Base-by-base conservation (phyloP, 164 flowering plant species). In the Macadamia tetraphylla region DNA sequence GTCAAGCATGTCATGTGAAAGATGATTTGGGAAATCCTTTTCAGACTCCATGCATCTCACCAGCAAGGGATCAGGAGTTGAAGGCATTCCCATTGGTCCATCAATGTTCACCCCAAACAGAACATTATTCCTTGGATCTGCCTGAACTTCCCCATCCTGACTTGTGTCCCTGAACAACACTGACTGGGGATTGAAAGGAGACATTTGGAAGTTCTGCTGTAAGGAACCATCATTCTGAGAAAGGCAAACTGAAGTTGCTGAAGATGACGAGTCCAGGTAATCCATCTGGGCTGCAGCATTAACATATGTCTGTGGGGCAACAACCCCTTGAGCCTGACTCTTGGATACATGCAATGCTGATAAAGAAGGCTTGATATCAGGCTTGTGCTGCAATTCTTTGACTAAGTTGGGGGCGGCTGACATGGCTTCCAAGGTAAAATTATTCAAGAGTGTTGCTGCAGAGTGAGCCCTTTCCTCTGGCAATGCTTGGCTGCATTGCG, bases 261-360 rank as follows among this genome's bases (percentile, higher is more conserved):
- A 94, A 74, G 97, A 94, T 59, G 98, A 84, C 53, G 94, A 74
- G 63, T 92, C 98, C 80, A 94, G 70, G 77, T 83, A 88, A 75
- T 90, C 97, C 62, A 86, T 76, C 53, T 86, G 98, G 40, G 83
- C 56, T 18, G 77, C 63, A 63, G 75, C 79, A 75, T 79, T 85
- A 32, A 75, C 70, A 68, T 77, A 87, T 42, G 85, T 66, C 55
- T 85, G 95, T 11, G 82, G 79, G 30, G 77, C 67, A 61, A 81
- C 76, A 63, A 76, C 63, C 8, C 85, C 87, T 62, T 82, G 86
- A 68, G 75, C 85, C 60, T 82, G 86, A 66, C 60, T 66, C 81
- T 83, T 91, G 60, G 89, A 71, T 18, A 85, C 58, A 55, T 82
- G 84, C 60, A 86, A 32, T 46, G 40, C 40, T 35, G 40, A 35